Evolutionary conservation across 768 basidiomycete genomes (phyloP).

Genomic region (Hypholoma sublateritium): DNA sequence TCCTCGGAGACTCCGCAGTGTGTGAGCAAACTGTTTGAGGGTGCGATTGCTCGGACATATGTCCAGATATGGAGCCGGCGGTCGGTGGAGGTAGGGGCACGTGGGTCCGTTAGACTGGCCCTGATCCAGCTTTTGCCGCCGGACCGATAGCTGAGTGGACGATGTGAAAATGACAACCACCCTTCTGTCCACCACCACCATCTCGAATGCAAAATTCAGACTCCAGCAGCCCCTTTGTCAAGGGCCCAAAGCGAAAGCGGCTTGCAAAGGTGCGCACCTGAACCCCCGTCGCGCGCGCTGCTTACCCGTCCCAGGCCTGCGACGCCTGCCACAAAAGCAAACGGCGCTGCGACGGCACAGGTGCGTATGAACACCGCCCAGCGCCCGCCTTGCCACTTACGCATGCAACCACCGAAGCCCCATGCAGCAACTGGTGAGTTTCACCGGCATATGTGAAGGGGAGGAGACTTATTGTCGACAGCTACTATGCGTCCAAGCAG

Average conservation of each 20-base stretch:
- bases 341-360: constrained; percentile 80
- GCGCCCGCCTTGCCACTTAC: constrained; percentile 7
- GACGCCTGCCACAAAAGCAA: constrained; percentile 87
- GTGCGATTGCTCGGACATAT: background rate
- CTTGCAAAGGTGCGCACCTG: constrained; percentile 44
- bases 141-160: constrained; percentile 27
- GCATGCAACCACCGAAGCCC: constrained; percentile 43
- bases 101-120: constrained; percentile 15
- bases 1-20: constrained; percentile 2
- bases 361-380: constrained; percentile 37
- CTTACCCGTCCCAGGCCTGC: constrained; percentile 49
- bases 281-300: constrained; percentile 4
- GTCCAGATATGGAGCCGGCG: constrained; percentile 1
- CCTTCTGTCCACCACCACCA: constrained; percentile 21
- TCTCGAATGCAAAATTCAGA: constrained; percentile 26
- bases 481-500: constrained; percentile 78
- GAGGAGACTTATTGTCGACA: constrained; percentile 28
- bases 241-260: constrained; percentile 54
- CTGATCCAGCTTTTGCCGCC: constrained; percentile 28
- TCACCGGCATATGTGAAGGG: constrained; percentile 13
- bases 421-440: constrained; percentile 77
- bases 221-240: constrained; percentile 33
- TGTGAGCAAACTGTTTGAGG: background rate
- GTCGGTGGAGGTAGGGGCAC: constrained; percentile 18
- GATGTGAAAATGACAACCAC: constrained; percentile 20